Base-by-base conservation (phyloP, 108 stramenopile genomes). In the Skeletonema marinoi region DNA sequence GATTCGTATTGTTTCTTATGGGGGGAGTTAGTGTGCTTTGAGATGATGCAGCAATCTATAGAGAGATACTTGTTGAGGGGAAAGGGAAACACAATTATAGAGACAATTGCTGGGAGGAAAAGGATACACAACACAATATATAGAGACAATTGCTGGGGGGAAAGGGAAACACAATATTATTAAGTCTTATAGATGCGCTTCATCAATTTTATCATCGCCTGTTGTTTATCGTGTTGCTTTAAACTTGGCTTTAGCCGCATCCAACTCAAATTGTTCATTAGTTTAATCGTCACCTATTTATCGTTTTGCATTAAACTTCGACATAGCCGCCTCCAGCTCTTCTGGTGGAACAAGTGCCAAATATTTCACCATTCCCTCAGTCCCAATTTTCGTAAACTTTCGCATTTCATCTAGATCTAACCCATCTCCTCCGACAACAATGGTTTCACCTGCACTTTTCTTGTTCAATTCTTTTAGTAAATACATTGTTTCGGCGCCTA, bases 1-100 rank as follows among this genome's bases (percentile, higher is more conserved):
- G 91, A 90, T 95, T 82, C 86, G 94, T 25, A 95, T 95, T 76
- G 92, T 95, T 56, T 90, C 92, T 31, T 90, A 88, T 79, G 16
- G 80, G 29, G 16, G 80, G 36, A 75, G 73, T 29, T 80, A 65
- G 32, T 36, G 12, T 17, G 29, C 6, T 32, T 30, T 17, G n/a
- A n/a, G n/a, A n/a, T n/a, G n/a, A n/a, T n/a, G n/a, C 11, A 44
- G 0, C 44, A 46, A 46, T 46, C 10, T n/a, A n/a, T 16, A n/a
- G 16, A n/a, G 44, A 46, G 44, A n/a, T 12, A 36, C 6, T 36
- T 36, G 35, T 25, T 60, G 17, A 2, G n/a, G 30, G 44, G 16
- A 16, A 16, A 5, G 44, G 16, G 16, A 46, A 46, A n/a, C 14
- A 4, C 44, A 46, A 46, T 4, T 25, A 25, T 25, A 25, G 25